Percentiles rank a stretch among this genome's conserved stretches.
Evolutionary conservation across 2,329 filamentous ascomycete genomes (phyloP).

Genomic region (Penicillium expansum): DNA sequence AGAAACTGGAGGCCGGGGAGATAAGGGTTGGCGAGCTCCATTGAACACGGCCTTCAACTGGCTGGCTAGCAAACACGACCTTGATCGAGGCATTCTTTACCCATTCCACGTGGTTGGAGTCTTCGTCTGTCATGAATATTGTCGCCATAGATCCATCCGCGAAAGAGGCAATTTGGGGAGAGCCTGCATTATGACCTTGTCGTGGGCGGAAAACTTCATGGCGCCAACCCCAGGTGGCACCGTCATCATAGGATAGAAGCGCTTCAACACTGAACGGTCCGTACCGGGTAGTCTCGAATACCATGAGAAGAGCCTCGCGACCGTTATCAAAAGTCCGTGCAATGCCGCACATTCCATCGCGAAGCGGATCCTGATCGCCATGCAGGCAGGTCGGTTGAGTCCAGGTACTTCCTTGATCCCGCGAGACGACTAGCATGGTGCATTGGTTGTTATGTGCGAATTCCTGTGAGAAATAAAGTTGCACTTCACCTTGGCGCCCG

Average conservation of each 20-base stretch:
- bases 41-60: slow-evolving; percentile 33
- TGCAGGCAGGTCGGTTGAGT: slow-evolving; percentile 42
- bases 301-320: slow-evolving; percentile 43
- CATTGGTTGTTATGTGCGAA: slow-evolving; percentile 49
- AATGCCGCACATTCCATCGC: slow-evolving; percentile 47
- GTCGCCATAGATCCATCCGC: slow-evolving; percentile 42
- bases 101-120: slow-evolving; percentile 38
- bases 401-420: slow-evolving; percentile 47
- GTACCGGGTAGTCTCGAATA: slow-evolving; percentile 48
- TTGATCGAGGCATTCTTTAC: slow-evolving; percentile 44
- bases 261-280: slow-evolving; percentile 47
- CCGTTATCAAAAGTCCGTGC: slow-evolving; percentile 34
- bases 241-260: slow-evolving; percentile 47
- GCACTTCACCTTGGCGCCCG: slow-evolving; percentile 39
- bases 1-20: slow-evolving; percentile 34
- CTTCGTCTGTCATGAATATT: slow-evolving; percentile 51
- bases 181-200: slow-evolving; percentile 43
- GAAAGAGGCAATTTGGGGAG: slow-evolving; percentile 47
- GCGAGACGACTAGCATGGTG: slow-evolving; percentile 49
- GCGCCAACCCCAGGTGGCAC: slow-evolving; percentile 40
- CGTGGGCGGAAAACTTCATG: slow-evolving; percentile 44
- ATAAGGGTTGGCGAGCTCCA: slow-evolving; percentile 37
- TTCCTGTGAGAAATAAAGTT: slow-evolving; percentile 50
- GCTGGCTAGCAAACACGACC: slow-evolving; percentile 38
- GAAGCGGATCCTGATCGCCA: slow-evolving; percentile 38